phyloP scores from a whole-genome alignment of 2,329 filamentous ascomycete genomes.

The Colletotrichum liriopes region DNA sequence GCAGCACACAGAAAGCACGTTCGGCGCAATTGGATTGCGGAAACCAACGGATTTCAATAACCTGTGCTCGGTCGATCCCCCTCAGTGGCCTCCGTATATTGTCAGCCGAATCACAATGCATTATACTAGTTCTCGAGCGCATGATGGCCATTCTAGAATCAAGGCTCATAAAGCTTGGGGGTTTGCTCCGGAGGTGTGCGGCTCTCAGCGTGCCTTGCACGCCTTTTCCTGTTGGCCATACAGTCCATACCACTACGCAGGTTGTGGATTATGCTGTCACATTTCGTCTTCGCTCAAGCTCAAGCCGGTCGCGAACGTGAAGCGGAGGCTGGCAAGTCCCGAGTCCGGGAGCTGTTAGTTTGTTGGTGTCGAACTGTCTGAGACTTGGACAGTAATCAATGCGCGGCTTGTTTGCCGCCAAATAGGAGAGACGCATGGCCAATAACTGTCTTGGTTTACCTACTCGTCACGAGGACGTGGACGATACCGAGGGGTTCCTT shows the following conservation, averaged over 20 bases:
- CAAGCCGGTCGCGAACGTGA: background rate
- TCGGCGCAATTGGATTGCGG: background rate
- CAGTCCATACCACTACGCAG: background rate
- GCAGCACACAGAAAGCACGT: background rate
- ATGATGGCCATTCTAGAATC: background rate
- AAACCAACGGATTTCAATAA: background rate
- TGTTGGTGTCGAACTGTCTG: background rate
- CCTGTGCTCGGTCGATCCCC: background rate
- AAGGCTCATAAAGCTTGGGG: background rate
- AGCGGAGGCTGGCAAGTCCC: background rate
- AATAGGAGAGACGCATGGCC: background rate
- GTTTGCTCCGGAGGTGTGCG: background rate
- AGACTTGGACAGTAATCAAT: background rate
- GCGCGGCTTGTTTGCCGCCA: background rate
- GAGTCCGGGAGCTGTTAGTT: background rate
- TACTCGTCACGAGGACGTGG: background rate
- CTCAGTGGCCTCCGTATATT: background rate
- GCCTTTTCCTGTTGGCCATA: background rate
- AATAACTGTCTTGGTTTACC: background rate
- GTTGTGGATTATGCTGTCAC: background rate
- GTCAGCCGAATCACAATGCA: background rate
- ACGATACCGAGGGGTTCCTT: background rate
- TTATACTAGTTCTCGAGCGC: background rate
- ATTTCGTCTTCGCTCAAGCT: background rate
- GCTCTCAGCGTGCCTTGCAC: background rate